Evolutionary conservation across 2,329 filamentous ascomycete genomes (phyloP).

Genomic region (Myriosclerotinia curreyana): DNA sequence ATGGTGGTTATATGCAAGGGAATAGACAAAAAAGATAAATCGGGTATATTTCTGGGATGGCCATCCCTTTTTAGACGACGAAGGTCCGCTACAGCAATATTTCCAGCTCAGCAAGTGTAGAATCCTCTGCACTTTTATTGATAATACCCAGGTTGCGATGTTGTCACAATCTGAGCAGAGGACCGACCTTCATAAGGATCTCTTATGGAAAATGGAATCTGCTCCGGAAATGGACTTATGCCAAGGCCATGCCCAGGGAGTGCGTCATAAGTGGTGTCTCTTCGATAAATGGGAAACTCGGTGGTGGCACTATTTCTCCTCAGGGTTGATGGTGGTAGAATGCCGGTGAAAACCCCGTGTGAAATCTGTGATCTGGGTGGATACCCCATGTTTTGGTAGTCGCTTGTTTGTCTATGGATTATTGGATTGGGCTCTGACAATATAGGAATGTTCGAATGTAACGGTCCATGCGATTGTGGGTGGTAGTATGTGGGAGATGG

Average conservation of each 20-base stretch:
- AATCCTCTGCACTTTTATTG: not conserved
- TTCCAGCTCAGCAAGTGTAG: not conserved
- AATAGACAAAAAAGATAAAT: not conserved
- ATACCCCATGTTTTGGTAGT: slow-evolving; percentile 12
- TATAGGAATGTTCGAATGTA: slow-evolving; percentile 11
- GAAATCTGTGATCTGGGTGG: slow-evolving; percentile 6
- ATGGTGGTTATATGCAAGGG: slow-evolving; percentile 2
- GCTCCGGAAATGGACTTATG: slow-evolving; percentile 13
- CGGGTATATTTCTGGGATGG: not conserved
- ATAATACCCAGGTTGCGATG: slow-evolving; percentile 14
- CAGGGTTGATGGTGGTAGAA: slow-evolving; percentile 9
- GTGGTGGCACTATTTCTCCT: not conserved
- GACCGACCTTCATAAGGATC: slow-evolving; percentile 12
- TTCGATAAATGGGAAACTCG: slow-evolving; percentile 5
- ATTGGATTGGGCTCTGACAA: slow-evolving; percentile 11
- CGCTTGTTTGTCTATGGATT: slow-evolving; percentile 5
- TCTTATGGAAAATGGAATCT: slow-evolving; percentile 1
- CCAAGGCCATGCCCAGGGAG: slow-evolving; percentile 4
- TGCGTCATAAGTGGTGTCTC: slow-evolving; percentile 10
- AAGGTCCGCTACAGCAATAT: no score
- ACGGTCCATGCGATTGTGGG: slow-evolving; percentile 7
- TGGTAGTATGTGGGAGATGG: slow-evolving; percentile 15
- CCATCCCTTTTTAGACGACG: not conserved
- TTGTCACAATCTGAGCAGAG: slow-evolving; percentile 8
- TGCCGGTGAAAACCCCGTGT: not conserved